Evolutionary conservation across 257 asterid genomes (phyloP).

Genomic region (Nicotiana undulata): DNA sequence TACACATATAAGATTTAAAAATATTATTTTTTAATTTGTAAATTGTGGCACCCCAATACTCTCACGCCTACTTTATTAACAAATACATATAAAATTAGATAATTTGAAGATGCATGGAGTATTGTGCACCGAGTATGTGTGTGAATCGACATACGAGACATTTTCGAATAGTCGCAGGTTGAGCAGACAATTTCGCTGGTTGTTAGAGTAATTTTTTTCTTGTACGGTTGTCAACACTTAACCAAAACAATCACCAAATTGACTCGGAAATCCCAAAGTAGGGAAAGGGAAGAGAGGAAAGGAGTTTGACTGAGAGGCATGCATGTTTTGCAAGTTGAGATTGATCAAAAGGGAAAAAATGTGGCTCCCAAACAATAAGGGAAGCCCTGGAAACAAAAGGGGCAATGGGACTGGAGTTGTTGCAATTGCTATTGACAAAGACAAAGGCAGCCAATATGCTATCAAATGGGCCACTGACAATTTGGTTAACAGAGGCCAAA

Average conservation of each 20-base stretch:
- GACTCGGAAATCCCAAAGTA: background rate
- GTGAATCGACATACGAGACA: too few species aligned
- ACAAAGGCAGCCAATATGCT: slow-evolving; percentile 75
- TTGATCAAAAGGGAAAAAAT: slow-evolving; percentile 17
- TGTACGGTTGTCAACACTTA: background rate
- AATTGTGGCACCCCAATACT: too few species aligned
- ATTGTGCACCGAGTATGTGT: too few species aligned
- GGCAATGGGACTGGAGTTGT: slow-evolving; percentile 40
- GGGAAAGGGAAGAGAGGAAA: background rate
- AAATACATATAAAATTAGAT: too few species aligned
- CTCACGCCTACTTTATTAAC: too few species aligned
- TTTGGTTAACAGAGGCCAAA: slow-evolving; percentile 57
- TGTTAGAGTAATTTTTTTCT: background rate
- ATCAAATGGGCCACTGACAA: slow-evolving; percentile 70
- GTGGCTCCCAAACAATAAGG: slow-evolving; percentile 45
- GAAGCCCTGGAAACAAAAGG: background rate
- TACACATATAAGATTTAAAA: too few species aligned
- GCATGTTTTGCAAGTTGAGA: background rate
- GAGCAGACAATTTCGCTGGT: slow-evolving; percentile 2
- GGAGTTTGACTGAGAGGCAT: background rate
- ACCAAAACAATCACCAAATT: background rate
- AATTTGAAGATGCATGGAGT: too few species aligned
- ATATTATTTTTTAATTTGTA: too few species aligned
- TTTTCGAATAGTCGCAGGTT: too few species aligned
- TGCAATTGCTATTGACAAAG: slow-evolving; percentile 78